These are phyloP conservation scores for Kluyveromyces wickerhamii DNA, from an alignment of 805 yeast species.

Conservation along the genomic window DNA sequence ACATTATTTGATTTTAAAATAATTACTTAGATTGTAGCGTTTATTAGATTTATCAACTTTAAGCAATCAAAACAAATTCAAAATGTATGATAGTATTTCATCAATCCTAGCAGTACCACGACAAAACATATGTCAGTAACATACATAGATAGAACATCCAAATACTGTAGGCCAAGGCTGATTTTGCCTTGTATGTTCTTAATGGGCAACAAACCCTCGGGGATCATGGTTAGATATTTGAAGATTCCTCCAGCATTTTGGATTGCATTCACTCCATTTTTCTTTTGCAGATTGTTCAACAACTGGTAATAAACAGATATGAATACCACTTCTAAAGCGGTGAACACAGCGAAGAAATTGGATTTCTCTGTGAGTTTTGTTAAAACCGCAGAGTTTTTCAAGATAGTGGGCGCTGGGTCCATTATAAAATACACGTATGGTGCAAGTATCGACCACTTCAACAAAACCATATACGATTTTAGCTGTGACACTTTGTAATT, in stretches of 20 bases:
- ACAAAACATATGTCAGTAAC: conserved; percentile 29
- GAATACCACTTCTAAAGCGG: conserved; percentile 28
- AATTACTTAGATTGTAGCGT: too few relatives aligned
- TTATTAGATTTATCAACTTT: neutral
- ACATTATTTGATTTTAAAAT: too few relatives aligned
- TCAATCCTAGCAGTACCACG: conserved; percentile 23
- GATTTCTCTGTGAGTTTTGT: conserved; percentile 16
- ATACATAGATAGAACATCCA: conserved; percentile 29
- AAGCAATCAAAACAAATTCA: neutral
- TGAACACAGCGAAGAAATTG: conserved; percentile 28
- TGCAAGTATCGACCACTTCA: conserved; percentile 27
- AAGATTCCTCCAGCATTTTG: conserved; percentile 25
- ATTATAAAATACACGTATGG: conserved; percentile 27
- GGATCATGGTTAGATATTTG: conserved; percentile 25
- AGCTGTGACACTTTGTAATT: conserved; percentile 22
- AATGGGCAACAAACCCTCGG: conserved; percentile 30
- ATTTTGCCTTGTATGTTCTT: conserved; percentile 22
- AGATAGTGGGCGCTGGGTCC: conserved; percentile 7
- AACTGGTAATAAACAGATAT: conserved; percentile 27
- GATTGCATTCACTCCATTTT: conserved; percentile 20
- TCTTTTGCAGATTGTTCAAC: conserved; percentile 20
- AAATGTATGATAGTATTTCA: conserved; percentile 13
- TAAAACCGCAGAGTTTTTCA: neutral
- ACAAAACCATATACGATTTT: conserved; percentile 23
- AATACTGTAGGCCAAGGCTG: conserved; percentile 21